Percentiles rank a stretch among this genome's conserved stretches.
Conservation (phyloP, 371 early-diverging fungal genomes). For the Agmasoma carcini region DNA sequence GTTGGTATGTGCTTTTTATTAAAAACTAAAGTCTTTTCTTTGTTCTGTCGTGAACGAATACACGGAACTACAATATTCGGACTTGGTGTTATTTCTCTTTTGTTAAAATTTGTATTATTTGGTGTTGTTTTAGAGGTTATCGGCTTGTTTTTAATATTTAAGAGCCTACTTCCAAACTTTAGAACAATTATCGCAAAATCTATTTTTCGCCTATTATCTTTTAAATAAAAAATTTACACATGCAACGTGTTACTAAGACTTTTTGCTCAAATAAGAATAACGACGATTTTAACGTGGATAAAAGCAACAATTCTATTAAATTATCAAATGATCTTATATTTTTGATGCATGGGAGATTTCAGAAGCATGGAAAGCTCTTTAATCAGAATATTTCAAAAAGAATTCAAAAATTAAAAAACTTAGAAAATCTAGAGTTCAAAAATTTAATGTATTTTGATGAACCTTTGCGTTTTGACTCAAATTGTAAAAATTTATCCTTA, state of each 20-base stretch:
- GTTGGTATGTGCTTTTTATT: constrained; percentile 19
- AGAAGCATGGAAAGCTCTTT: no score
- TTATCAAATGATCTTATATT: no score
- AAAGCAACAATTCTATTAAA: no score
- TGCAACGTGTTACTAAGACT: no score
- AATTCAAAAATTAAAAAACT: no score
- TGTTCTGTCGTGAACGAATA: constrained; percentile 17
- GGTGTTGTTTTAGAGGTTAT: constrained; percentile 34
- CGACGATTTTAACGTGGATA: no score
- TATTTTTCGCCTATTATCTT: constrained; percentile 24
- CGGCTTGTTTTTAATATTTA: constrained; percentile 25
- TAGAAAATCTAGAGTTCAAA: no score
- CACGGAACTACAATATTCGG: constrained; percentile 30
- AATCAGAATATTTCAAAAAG: no score
- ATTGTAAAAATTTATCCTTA: not conserved
- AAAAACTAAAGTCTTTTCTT: constrained; percentile 12
- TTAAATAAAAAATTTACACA: no score
- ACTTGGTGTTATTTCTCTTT: constrained; percentile 23
- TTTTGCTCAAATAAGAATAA: no score
- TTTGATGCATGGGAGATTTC: no score
- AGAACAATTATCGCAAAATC: constrained; percentile 16
- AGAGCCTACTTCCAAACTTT: constrained; percentile 29
- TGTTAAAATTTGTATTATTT: constrained; percentile 7
- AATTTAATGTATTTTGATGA: no score
- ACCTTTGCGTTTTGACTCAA: not conserved